Percentiles rank a stretch among this genome's conserved stretches.
These are phyloP conservation scores for Leccinellum luteum DNA, from an alignment of 768 basidiomycete genomes.

Conservation along the genomic window DNA sequence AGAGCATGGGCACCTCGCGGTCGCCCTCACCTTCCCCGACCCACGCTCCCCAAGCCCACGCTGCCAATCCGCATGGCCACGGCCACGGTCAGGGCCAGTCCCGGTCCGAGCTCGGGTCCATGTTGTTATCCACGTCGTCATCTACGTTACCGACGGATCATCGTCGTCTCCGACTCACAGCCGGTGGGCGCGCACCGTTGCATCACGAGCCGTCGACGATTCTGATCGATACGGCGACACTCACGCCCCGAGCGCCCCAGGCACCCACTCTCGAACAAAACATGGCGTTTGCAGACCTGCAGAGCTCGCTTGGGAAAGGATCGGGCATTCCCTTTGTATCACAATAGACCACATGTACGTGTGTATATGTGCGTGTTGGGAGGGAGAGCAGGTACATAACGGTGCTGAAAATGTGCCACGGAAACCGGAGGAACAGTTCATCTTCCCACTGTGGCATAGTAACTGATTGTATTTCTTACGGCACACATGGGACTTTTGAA, in stretches of 20 bases:
- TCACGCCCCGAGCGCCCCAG: slow-evolving; percentile 43
- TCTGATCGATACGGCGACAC: slow-evolving; percentile 36
- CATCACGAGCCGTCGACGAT: slow-evolving; percentile 36
- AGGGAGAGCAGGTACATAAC: not conserved
- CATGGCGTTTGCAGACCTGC: slow-evolving; percentile 75
- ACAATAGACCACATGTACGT: slow-evolving; percentile 1
- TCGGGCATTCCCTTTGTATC: slow-evolving; percentile 26
- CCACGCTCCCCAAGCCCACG: slow-evolving; percentile 7
- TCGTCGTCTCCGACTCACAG: slow-evolving; percentile 23
- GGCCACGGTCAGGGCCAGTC: not conserved
- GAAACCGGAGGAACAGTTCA: not conserved
- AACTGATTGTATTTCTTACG: slow-evolving; percentile 11
- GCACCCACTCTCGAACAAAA: slow-evolving; percentile 79
- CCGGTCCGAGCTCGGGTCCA: not conserved
- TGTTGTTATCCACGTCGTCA: not conserved
- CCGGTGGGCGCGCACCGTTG: slow-evolving; percentile 22
- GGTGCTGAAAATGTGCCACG: slow-evolving; percentile 1
- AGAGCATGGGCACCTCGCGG: slow-evolving; percentile 45
- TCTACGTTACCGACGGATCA: slow-evolving; percentile 18
- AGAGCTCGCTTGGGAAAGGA: slow-evolving; percentile 40
- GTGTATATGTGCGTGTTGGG: not conserved
- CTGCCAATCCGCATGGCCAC: not conserved
- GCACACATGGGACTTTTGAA: slow-evolving; percentile 12
- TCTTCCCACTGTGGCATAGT: slow-evolving; percentile 2
- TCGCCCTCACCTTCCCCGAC: slow-evolving; percentile 44